Evolutionary conservation across 1,284 basidiomycete species (phyloP).

Genomic region (Trametes sp.): DNA sequence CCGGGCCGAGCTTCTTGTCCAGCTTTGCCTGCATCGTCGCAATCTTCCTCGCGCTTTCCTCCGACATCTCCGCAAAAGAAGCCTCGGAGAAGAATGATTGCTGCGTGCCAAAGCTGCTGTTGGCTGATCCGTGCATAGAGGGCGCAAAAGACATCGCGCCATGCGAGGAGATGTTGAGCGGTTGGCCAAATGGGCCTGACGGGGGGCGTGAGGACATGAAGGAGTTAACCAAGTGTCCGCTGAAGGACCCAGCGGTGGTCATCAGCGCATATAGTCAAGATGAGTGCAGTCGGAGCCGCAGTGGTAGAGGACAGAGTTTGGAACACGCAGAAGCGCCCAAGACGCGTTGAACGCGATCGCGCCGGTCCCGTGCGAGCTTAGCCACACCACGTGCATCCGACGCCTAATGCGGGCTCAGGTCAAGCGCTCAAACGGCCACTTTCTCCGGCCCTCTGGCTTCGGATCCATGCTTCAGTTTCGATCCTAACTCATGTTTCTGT

Average conservation of each 20-base stretch:
- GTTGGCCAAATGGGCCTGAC: slow-evolving; percentile 45
- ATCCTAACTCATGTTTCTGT: too few relatives aligned
- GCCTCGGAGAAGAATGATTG: slow-evolving; percentile 35
- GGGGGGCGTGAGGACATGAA: slow-evolving; percentile 43
- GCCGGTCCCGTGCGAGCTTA: slow-evolving; percentile 23
- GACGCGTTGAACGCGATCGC: slow-evolving; percentile 23
- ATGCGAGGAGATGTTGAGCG: slow-evolving; percentile 49
- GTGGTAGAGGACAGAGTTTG: slow-evolving; percentile 2
- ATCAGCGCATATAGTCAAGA: slow-evolving; percentile 22
- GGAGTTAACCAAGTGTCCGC: slow-evolving; percentile 56
- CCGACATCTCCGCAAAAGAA: slow-evolving; percentile 54
- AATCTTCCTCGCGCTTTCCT: slow-evolving; percentile 69
- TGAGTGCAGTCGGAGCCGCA: slow-evolving; percentile 1
- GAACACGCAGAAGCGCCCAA: slow-evolving; percentile 5
- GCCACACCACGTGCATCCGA: slow-evolving; percentile 19
- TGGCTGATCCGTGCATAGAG: slow-evolving; percentile 57
- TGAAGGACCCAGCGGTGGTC: slow-evolving; percentile 57
- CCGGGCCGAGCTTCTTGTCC: slow-evolving; percentile 90
- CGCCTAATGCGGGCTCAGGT: too few relatives aligned
- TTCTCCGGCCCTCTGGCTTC: too few relatives aligned
- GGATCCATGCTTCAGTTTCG: too few relatives aligned
- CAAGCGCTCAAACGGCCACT: too few relatives aligned
- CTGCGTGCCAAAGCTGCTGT: slow-evolving; percentile 25
- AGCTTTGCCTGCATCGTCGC: slow-evolving; percentile 85
- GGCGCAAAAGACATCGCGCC: slow-evolving; percentile 66